These are phyloP conservation scores for Gnomoniopsis smithogilvyi DNA, from an alignment of 2,329 filamentous ascomycete genomes.

Conservation along the genomic window DNA sequence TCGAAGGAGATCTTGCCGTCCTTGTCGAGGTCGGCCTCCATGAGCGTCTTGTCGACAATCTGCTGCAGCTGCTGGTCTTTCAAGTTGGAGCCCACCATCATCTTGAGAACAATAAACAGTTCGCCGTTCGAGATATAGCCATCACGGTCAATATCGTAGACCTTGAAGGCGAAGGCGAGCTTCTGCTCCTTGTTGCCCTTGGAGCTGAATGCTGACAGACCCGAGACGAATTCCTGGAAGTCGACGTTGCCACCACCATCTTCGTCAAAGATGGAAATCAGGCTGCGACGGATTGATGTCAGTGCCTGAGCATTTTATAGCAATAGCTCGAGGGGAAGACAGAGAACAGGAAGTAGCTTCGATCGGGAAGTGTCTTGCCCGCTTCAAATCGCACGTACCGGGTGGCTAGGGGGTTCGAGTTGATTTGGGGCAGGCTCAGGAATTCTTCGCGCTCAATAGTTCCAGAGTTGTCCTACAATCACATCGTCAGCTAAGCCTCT, in stretches of 20 bases:
- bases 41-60: conserved; percentile 99
- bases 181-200: conserved; percentile 99
- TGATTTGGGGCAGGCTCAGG: conserved; percentile 93
- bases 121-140: conserved; percentile 99
- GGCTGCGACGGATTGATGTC: conserved; percentile 47
- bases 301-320: not conserved
- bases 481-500: conserved; percentile 1
- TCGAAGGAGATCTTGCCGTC: conserved; percentile 99
- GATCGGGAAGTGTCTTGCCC: not conserved
- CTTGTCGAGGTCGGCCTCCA: conserved; percentile 95
- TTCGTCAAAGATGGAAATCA: conserved; percentile 99
- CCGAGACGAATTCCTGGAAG: conserved; percentile 97
- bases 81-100: conserved; percentile 99
- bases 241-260: conserved; percentile 97
- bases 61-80: conserved; percentile 99
- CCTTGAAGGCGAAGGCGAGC: conserved; percentile 95
- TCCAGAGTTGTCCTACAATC: conserved; percentile 82
- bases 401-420: conserved; percentile 94
- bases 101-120: conserved; percentile 98
- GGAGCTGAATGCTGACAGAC: conserved; percentile 90
- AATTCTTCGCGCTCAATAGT: conserved; percentile 99
- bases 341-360: not conserved
- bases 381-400: conserved; percentile 52
- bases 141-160: conserved; percentile 98
- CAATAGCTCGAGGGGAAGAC: not conserved